Evolutionary conservation across 306 rosid species (phyloP), one percentile per base, ranked within the genome.

Genomic region (Castanea crenata): DNA sequence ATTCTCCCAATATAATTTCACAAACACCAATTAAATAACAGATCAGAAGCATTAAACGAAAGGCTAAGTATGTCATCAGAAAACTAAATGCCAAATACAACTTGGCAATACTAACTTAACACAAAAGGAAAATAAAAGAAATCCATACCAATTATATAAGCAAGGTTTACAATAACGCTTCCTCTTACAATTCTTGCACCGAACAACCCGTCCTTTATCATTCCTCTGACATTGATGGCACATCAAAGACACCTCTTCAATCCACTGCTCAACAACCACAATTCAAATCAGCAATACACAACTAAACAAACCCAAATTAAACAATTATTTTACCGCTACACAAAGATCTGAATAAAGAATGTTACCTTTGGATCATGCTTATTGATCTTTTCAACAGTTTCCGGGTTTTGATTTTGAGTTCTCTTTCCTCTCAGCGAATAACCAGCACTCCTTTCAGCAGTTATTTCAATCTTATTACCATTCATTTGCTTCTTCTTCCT

Each of bases 161-260:
- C 95, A 94, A 18, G 69, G 88, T 35, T 87, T 0, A 71, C 97
- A 92, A 83, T 11, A 91, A 18, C 97, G 86, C 83, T 88, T 94
- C 73, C 81, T 78, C 49, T 61, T 86, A 64, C 98, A 95, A 0
- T 0, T 0, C 1, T 11, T 58, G 76, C 97, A 91, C 75, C 96
- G 84, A 21, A 91, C 90, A 61, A 94, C 93, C 59, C 72, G 49
- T 31, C 94, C 97, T 81, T 91, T 94, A 61, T 91, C 97, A 78
- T 89, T 92, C 83, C 93, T 91, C 83, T 94, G 95, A 69, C 99
- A 92, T 70, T 94, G 97, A 86, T 92, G 99, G 80, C 97, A 94
- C 97, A 92, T 92, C 62, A 77, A 65, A 78, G 85, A 83, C 19
- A 20, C 51, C 55, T 88, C 83, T 75, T 80, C 92, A 29, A 80